phyloP scores from a whole-genome alignment of 352 stramenopile genomes.

The Peronosclerospora sorghi region DNA sequence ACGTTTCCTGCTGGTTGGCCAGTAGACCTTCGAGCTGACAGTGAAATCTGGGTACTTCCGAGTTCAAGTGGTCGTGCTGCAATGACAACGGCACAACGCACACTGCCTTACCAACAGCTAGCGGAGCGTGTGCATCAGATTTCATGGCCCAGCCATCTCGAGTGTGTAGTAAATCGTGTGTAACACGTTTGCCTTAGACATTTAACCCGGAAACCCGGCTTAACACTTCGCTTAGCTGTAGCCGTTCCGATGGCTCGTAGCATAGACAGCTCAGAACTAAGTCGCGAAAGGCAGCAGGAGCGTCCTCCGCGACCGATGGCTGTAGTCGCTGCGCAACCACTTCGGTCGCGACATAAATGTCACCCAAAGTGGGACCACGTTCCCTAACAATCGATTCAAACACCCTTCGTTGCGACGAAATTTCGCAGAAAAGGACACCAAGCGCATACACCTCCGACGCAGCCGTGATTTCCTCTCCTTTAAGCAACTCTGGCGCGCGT shows the following conservation, averaged over 20 bases:
- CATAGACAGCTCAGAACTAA: conserved; percentile 32
- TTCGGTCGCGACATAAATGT: conserved; percentile 52
- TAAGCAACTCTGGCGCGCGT: conserved; percentile 49
- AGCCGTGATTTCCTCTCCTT: conserved; percentile 26
- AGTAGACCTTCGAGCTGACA: conserved; percentile 34
- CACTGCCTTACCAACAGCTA: conserved; percentile 57
- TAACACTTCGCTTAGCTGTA: conserved; percentile 30
- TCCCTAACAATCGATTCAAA: conserved; percentile 38
- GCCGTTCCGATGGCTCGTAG: conserved; percentile 39
- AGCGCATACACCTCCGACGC: conserved; percentile 60
- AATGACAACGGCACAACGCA: conserved; percentile 67
- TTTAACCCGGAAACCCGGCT: conserved; percentile 20
- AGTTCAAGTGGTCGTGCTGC: conserved; percentile 74
- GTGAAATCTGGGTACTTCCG: conserved; percentile 75
- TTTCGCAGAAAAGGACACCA: conserved; percentile 64
- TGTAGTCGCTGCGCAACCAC: conserved; percentile 30
- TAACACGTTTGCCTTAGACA: conserved; percentile 11
- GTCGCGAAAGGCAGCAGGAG: conserved; percentile 31
- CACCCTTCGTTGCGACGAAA: conserved; percentile 32
- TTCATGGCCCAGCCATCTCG: conserved; percentile 34
- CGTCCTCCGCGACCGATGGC: conserved; percentile 31
- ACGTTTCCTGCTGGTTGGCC: conserved; percentile 62
- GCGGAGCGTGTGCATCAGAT: conserved; percentile 46
- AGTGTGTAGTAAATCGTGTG: conserved; percentile 12
- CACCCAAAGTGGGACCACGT: conserved; percentile 37